Evolutionary conservation across 2,329 filamentous ascomycete genomes (phyloP), one percentile per base, ranked within the genome.

Genomic region (Metarhizium rileyi): DNA sequence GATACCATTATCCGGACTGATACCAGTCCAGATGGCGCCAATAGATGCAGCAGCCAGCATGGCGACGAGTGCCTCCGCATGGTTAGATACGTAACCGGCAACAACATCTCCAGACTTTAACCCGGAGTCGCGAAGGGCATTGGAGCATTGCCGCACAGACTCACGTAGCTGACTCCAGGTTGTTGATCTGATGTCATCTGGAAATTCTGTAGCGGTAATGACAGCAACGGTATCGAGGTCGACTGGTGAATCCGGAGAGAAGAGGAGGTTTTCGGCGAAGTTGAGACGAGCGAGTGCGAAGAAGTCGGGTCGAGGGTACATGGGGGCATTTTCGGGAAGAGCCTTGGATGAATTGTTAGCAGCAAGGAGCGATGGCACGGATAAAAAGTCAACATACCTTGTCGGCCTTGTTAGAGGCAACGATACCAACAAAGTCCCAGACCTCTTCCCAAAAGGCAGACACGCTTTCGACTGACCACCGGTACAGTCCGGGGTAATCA

Each of bases 191-290:
- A 74, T 72, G 58, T 86, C 77, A 46, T 78, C 75, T 14, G 78
- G 80, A 16, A 73, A 65, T 69, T 97, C 91, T 10, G 89, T 95
- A 4, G 81, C 84, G 25, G 86, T 87, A 59, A 96, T 86, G 43
- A 95, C 76, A 18, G 90, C 90, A 6, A 79, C 68, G 4, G 77
- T 73, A 43, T 80, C 67, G 46, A 83, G 77, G 54, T 84, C 70
- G 30, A 65, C 53, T 25, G 61, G 52, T 41, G 55, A 47, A 3
- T 61, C 60, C 46, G 73, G 74, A 3, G 91, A 91, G 64, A 84
- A 96, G 3, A 98, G 80, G 48, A 97, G 74, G 65, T 98, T 98
- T 70, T 97, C 88, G 25, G 91, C 90, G 64, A 96, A 97, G 67
- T 97, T 98, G 56, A 97, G 74, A 51, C 74, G 81, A 14, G 87